A percentile compares a stretch with the other conserved stretches of the same genome.
Evolutionary conservation across 2,329 filamentous ascomycete genomes (phyloP).

Genomic region (Dichotomopilus funicola): DNA sequence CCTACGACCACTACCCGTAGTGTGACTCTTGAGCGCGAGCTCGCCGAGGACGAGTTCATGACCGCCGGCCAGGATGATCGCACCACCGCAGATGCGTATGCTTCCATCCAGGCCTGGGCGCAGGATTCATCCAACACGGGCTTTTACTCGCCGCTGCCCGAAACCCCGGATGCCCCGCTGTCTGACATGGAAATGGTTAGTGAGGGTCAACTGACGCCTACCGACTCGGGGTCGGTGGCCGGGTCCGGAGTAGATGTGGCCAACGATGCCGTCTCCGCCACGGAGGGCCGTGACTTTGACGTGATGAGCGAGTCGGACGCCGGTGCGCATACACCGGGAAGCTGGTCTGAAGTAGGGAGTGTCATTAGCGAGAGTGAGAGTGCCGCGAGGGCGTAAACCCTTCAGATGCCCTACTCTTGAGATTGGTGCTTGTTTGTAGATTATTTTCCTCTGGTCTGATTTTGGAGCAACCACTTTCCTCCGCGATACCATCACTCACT

Average conservation of each 20-base stretch:
- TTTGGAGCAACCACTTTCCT: neutral
- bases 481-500: neutral
- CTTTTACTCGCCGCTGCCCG: constrained; percentile 57
- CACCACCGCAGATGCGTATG: constrained; percentile 40
- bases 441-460: neutral
- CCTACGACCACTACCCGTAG: constrained; percentile 13
- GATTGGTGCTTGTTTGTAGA: neutral
- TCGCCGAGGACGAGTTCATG: constrained; percentile 44
- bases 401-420: neutral
- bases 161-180: constrained; percentile 41
- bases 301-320: constrained; percentile 53
- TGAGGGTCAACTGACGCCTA: constrained; percentile 51
- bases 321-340: constrained; percentile 53
- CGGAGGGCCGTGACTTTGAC: constrained; percentile 39
- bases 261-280: constrained; percentile 31
- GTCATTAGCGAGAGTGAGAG: constrained; percentile 51
- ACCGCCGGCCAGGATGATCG: constrained; percentile 44
- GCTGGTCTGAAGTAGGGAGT: constrained; percentile 61
- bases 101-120: constrained; percentile 60
- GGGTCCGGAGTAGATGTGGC: constrained; percentile 45
- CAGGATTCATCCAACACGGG: constrained; percentile 41
- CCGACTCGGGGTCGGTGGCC: constrained; percentile 50
- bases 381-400: constrained; percentile 29
- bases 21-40: constrained; percentile 32
- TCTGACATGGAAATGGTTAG: constrained; percentile 49